These are phyloP conservation scores for Gracilaria gracilis DNA, from an alignment of 23 red algal genomes.

Conservation along the genomic window DNA sequence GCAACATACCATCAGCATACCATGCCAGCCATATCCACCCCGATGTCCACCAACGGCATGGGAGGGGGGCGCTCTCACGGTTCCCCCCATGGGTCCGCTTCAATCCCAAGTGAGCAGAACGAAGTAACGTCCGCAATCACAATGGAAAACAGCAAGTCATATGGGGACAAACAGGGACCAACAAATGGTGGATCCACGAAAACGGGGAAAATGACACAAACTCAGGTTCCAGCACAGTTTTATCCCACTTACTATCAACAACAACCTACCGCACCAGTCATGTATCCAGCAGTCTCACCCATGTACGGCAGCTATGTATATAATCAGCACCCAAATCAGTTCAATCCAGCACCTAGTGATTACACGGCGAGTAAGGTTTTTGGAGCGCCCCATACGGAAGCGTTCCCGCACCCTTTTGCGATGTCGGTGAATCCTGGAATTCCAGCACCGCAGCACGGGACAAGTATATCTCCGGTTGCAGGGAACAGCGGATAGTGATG, in stretches of 20 bases:
- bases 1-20: not conserved
- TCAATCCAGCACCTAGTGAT: conserved; percentile 18
- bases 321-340: conserved; percentile 31
- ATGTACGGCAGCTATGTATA: conserved; percentile 35
- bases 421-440: not conserved
- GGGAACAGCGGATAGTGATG: not conserved
- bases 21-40: conserved; percentile 7
- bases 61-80: conserved; percentile 10
- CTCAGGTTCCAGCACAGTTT: conserved; percentile 11
- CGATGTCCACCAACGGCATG: conserved; percentile 12
- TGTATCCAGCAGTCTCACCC: conserved; percentile 8
- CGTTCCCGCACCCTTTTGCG: conserved; percentile 20
- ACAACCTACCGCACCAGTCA: not conserved
- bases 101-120: not conserved
- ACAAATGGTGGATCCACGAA: not conserved
- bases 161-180: not conserved
- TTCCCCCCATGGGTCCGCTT: not conserved
- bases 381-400: not conserved
- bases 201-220: not conserved
- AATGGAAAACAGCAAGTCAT: conserved; percentile 21
- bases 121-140: conserved; percentile 18
- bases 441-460: conserved; percentile 13
- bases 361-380: not conserved
- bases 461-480: conserved; percentile 12
- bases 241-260: conserved; percentile 28